Evolutionary conservation across 2,329 filamentous ascomycete species (phyloP), one percentile per base, ranked within the genome.

Genomic region (Clonostachys byssicola): DNA sequence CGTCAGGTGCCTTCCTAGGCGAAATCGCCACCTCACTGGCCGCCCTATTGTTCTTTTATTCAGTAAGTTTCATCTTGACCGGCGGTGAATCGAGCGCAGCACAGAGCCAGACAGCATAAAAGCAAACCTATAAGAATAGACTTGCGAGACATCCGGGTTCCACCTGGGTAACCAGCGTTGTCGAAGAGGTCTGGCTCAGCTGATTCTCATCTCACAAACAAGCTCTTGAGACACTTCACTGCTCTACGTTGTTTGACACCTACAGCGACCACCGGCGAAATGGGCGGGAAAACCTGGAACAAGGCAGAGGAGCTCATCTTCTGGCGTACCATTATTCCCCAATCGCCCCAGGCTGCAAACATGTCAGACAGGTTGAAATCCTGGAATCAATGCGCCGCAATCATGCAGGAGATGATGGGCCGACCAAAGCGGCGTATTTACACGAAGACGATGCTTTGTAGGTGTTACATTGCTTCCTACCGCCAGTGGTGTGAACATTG

Each of bases 211-310:
- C 23, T 30, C 23, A 30, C 23, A 30, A 30, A 30, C 23, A 30
- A 30, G 23, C 9, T 30, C 23, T 30, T 30, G 13, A 30, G 17
- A 43, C 23, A 23, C 42, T 30, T 18, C 42, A 43, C 42, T 23
- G 42, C 6, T 43, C 13, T 16, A 14, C 20, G 42, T 18, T 16
- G 13, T n/a, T n/a, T 39, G 36, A n/a, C 36, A 39, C 12, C 14
- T 12, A n/a, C 7, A 39, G 44, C 18, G 36, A 66, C 23, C 20
- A 78, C 80, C 75, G 74, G 71, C 6, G 76, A 75, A 18, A 78
- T 80, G 75, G 74, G 71, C 6, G 76, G 75, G 20, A 77, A 71
- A 51, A 60, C 70, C 6, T 81, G 77, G 77, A 69, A 72, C 1
- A 48, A 48, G 0, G 58, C 66, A 1, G 77, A 81, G 50, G 77